Evolutionary conservation across 139 green algal species (phyloP).

Genomic region (Monoraphidium neglectum): DNA sequence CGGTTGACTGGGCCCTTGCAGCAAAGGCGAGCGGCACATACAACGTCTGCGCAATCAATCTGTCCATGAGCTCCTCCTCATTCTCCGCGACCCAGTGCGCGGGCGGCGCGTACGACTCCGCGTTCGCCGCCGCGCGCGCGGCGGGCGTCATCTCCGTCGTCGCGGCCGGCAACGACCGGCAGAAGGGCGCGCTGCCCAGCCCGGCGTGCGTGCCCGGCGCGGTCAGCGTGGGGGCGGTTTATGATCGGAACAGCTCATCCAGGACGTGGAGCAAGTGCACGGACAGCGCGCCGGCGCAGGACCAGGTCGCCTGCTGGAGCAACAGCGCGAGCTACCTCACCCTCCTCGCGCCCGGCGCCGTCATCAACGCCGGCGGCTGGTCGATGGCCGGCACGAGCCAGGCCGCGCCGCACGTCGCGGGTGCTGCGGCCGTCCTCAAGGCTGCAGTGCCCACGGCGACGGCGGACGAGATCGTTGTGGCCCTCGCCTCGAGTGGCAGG

Average conservation of each 20-base stretch:
- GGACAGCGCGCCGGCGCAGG: no score
- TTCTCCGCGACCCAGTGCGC: neutral
- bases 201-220: neutral
- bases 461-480: neutral
- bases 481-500: neutral
- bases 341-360: neutral
- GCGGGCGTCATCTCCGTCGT: no score
- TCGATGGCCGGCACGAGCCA: neutral
- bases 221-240: neutral
- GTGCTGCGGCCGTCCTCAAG: neutral
- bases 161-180: neutral
- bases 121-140: neutral
- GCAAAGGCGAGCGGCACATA: no score
- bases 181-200: neutral
- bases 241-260: neutral
- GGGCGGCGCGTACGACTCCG: neutral
- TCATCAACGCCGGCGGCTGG: neutral
- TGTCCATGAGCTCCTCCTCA: no score
- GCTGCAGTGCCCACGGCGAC: neutral
- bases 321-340: neutral
- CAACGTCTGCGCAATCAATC: neutral
- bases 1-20: no score
- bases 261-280: neutral
- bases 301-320: no score
- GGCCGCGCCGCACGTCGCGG: slow-evolving; percentile 4